Conservation (phyloP, 129 eudicot genomes). For the Lactuca saligna region DNA sequence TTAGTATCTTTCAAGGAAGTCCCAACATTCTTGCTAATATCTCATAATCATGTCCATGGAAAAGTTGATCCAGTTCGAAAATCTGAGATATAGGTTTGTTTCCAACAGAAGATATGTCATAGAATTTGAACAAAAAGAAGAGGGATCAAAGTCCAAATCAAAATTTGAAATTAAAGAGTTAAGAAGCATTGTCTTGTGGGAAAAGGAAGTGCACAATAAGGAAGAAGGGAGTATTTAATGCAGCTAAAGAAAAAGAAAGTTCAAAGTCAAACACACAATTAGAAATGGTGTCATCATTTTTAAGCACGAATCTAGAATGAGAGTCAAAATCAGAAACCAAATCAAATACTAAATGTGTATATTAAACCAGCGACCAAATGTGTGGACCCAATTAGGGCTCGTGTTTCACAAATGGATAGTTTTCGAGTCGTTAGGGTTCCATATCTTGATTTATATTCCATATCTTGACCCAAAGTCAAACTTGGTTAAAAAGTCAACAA, state of each 20-base stretch:
- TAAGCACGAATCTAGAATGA: too few relatives aligned
- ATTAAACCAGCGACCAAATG: too few relatives aligned
- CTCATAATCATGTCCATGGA: not conserved
- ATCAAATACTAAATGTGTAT: too few relatives aligned
- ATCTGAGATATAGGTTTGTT: slow-evolving; percentile 7
- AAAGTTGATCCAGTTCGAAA: not conserved
- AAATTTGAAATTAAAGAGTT: slow-evolving; percentile 15
- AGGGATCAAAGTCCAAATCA: not conserved
- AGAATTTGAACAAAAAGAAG: not conserved
- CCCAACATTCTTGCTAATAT: not conserved
- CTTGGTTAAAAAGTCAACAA: too few relatives aligned
- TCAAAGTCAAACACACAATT: too few relatives aligned
- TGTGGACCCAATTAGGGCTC: too few relatives aligned
- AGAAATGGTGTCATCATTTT: too few relatives aligned
- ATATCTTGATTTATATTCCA: too few relatives aligned
- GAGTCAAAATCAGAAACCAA: too few relatives aligned
- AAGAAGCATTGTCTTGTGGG: slow-evolving; percentile 2
- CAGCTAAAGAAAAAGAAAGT: slow-evolving; percentile 1
- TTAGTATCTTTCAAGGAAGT: slow-evolving; percentile 18
- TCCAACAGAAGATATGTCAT: slow-evolving; percentile 10
- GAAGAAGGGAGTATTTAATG: not conserved
- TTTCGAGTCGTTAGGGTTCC: too few relatives aligned
- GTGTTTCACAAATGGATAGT: too few relatives aligned
- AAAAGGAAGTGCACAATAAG: not conserved
- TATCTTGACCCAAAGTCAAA: too few relatives aligned